A percentile compares a stretch with the other conserved stretches of the same genome.
Conservation (phyloP, 352 stramenopile species). For the Globisporangium echinulatum region DNA sequence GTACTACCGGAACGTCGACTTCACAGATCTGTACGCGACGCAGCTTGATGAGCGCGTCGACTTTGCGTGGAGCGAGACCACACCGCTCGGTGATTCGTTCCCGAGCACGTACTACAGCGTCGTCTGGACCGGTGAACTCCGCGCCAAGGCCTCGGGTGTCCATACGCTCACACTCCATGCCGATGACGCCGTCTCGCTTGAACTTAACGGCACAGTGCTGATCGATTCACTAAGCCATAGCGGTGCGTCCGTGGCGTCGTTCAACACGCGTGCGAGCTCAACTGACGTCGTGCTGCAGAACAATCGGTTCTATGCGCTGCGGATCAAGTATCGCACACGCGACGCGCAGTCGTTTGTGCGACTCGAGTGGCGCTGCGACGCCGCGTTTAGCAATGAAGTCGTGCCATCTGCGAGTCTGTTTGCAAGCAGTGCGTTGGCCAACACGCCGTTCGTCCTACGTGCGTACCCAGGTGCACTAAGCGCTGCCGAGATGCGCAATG, state of each 20-base stretch:
- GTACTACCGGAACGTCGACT: constrained; percentile 89
- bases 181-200: constrained; percentile 76
- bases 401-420: constrained; percentile 31
- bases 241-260: not conserved
- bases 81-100: constrained; percentile 54
- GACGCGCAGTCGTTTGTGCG: constrained; percentile 79
- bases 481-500: constrained; percentile 42
- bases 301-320: constrained; percentile 67
- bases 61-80: constrained; percentile 83
- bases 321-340: constrained; percentile 79
- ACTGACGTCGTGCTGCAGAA: constrained; percentile 16
- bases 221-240: constrained; percentile 35
- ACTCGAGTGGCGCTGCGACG: constrained; percentile 67
- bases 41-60: constrained; percentile 68
- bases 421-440: constrained; percentile 26
- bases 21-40: constrained; percentile 71
- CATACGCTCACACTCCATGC: constrained; percentile 78
- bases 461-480: constrained; percentile 77
- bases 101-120: constrained; percentile 78
- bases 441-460: constrained; percentile 52
- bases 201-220: constrained; percentile 63
- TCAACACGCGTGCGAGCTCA: constrained; percentile 9
- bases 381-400: constrained; percentile 8
- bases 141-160: constrained; percentile 31
- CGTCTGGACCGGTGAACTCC: constrained; percentile 56